Evolutionary conservation across 257 asterid species (phyloP).

Genomic region (Mitragyna speciosa): DNA sequence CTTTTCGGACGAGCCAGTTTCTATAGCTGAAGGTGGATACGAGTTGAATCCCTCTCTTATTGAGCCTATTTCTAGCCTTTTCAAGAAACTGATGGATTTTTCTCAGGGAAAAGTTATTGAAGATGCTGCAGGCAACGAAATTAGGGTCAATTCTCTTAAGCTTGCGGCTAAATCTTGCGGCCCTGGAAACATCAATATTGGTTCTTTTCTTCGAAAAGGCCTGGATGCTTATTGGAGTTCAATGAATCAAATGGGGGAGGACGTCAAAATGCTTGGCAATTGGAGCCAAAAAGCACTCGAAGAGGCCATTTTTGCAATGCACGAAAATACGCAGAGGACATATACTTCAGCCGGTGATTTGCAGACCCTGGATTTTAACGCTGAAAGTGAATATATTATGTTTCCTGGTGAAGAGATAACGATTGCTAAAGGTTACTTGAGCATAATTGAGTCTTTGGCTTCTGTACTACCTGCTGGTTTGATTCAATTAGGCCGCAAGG

Average conservation of each 20-base stretch:
- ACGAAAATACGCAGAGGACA: slow-evolving; percentile 68
- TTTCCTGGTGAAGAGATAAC: slow-evolving; percentile 84
- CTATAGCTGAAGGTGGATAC: slow-evolving; percentile 68
- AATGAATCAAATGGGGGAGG: slow-evolving; percentile 22
- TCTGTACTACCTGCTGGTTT: slow-evolving; percentile 67
- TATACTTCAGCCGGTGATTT: slow-evolving; percentile 70
- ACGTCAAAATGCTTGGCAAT: slow-evolving; percentile 24
- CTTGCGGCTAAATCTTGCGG: slow-evolving; percentile 23
- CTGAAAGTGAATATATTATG: slow-evolving; percentile 68
- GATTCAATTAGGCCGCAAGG: slow-evolving; percentile 57
- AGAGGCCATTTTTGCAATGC: slow-evolving; percentile 64
- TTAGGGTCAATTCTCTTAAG: slow-evolving; percentile 1
- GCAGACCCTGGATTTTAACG: slow-evolving; percentile 52
- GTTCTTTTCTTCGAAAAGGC: slow-evolving; percentile 60
- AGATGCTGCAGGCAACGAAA: background rate
- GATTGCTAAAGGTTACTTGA: slow-evolving; percentile 63
- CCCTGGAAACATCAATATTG: slow-evolving; percentile 41
- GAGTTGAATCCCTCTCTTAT: slow-evolving; percentile 46
- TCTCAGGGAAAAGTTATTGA: slow-evolving; percentile 45
- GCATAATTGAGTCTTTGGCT: slow-evolving; percentile 55
- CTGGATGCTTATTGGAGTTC: slow-evolving; percentile 50
- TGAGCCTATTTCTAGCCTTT: slow-evolving; percentile 54
- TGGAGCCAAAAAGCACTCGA: slow-evolving; percentile 52
- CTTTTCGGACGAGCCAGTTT: slow-evolving; percentile 43
- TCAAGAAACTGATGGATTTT: slow-evolving; percentile 62